These are phyloP conservation scores for Turritis glabra DNA, from an alignment of 345 rosid genomes.

Conservation along the genomic window DNA sequence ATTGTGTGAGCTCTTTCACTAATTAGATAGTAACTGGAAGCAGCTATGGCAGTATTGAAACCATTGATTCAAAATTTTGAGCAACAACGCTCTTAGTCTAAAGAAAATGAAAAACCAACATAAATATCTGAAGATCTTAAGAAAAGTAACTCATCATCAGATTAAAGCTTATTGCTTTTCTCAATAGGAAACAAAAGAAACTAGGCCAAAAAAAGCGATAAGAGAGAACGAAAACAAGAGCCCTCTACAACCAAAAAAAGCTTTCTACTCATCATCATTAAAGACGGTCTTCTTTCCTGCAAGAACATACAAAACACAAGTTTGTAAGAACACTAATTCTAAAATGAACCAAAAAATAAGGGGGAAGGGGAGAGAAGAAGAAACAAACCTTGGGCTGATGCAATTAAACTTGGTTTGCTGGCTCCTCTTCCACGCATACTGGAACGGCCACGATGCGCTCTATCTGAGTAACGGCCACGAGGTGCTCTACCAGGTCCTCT, in stretches of 20 bases:
- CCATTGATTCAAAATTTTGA: background rate
- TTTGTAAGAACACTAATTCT: background rate
- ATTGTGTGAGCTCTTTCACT: background rate
- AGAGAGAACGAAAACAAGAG: background rate
- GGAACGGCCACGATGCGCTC: slow-evolving; percentile 23
- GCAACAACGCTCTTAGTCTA: background rate
- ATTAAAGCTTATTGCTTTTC: background rate
- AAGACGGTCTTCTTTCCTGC: slow-evolving; percentile 47
- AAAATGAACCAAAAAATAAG: background rate
- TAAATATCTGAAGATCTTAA: background rate
- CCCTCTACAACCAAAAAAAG: background rate
- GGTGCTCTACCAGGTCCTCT: background rate
- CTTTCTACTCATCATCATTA: slow-evolving; percentile 28
- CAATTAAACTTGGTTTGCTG: slow-evolving; percentile 45
- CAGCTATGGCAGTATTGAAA: background rate
- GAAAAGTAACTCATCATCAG: background rate
- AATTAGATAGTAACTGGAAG: background rate
- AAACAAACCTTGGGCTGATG: slow-evolving; percentile 29
- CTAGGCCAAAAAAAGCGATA: background rate
- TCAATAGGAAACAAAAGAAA: background rate
- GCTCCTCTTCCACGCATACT: slow-evolving; percentile 17
- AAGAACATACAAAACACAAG: slow-evolving; percentile 10
- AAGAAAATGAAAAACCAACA: slow-evolving; percentile 3
- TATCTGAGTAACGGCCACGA: too few relatives aligned
- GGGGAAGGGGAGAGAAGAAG: background rate